Evolutionary conservation across 495 filamentous ascomycete species (phyloP), one percentile per base, ranked within the genome.

Genomic region (Parachaetomium inaequale): DNA sequence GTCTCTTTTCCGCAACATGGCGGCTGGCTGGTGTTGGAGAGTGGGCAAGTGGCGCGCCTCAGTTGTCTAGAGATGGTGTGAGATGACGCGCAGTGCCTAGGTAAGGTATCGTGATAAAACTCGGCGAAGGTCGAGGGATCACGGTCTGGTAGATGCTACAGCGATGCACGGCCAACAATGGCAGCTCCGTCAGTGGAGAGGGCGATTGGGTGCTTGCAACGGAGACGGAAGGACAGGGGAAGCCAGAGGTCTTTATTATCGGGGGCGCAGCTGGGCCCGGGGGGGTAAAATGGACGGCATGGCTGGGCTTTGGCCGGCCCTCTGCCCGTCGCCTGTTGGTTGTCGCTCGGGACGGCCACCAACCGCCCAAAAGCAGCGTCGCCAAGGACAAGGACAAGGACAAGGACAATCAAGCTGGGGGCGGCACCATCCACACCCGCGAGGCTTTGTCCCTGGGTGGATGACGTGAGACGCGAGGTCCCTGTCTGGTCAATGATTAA

Each of bases 1-100:
- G 59, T 80, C 78, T 66, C 79, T 81, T 66, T 77, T 81, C 64
- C 78, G 77, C 63, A 81, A 74, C 73, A 80, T 76, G 51, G 64
- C 60, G 66, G 57, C 36, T 43, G 34, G 25, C 52, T 56, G 31
- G 36, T 50, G 28, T n/a, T 46, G 45, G 23, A 31, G 21, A 36
- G 14, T 3, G 4, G 25, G 34, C 8, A 23, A 21, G 53, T 14
- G 19, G n/a, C 7, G 2, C 10, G 19, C 8, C 42, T 23, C 15
- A 28, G 1, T 56, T 46, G 40, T 19, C 15, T 21, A 21, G 15
- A 58, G 51, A 32, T 7, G 45, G 34, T 17, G 42, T 17, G 19
- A 46, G 8, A 34, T 49, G 55, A 53, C 10, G 10, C 19, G 32
- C 19, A 12, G 21, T 40, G 51, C 0, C 7, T 23, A 40, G 14